Evolutionary conservation across 306 rosid species (phyloP), one percentile per base, ranked within the genome.

Genomic region (Rosa rugosa): DNA sequence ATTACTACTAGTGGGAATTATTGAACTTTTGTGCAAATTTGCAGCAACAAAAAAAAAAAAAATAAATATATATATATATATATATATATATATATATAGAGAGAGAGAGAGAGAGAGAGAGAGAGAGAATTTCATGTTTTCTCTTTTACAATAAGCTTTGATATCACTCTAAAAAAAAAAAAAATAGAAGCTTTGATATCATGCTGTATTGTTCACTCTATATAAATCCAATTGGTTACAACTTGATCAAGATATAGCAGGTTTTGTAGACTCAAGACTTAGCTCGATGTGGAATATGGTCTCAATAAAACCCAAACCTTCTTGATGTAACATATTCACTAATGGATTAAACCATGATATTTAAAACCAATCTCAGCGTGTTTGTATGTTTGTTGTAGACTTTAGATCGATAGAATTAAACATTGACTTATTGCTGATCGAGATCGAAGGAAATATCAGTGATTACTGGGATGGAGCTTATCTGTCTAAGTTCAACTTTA

Each of bases 381-480:
- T 25, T 4, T 11, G 38, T 60, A 12, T 7, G 25, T 46, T 23
- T 17, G 16, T 49, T n/a, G n/a, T 42, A 38, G 56, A 69, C 51
- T n/a, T 67, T 40, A 25, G 50, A 54, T n/a, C 46, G 59, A 42
- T 22, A 53, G 40, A 20, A n/a, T n/a, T n/a, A n/a, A 69, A 27
- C 57, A 78, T 23, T 5, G 27, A 42, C 68, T 12, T 4, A 69
- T 11, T 50, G 5, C 20, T 25, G 51, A 53, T 34, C 38, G 40
- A 27, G 69, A 64, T 16, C 69, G 14, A 45, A 53, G 53, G 47
- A 66, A 20, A 74, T 69, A 71, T 69, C 46, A 67, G 72, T 54
- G 72, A 57, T 65, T 57, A 41, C 41, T 50, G 5, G 7, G 11
- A 59, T 59, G 17, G 16, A 42, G 17, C 70, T 42, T 42, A 50